Evolutionary conservation across 306 rosid species (phyloP).

Genomic region (Glycine soja): DNA sequence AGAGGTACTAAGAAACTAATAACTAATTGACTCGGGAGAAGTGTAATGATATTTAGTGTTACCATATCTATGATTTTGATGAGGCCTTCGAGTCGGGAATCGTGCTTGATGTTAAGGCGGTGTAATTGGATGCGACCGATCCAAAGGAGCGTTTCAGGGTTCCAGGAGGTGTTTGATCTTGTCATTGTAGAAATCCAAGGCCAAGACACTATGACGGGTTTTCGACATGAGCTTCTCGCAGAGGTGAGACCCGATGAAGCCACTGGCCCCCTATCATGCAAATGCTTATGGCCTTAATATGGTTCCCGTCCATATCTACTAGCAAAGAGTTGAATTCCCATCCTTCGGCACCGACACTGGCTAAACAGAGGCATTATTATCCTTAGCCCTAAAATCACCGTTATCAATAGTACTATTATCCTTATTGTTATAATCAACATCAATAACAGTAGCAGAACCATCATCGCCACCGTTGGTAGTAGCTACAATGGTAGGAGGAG

Average conservation of each 20-base stretch:
- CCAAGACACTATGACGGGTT: conserved; percentile 83
- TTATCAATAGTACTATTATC: conserved; percentile 4
- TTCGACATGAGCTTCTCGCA: conserved; percentile 84
- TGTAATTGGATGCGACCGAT: conserved; percentile 10
- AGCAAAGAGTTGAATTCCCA: conserved; percentile 56
- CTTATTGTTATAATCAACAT: not conserved
- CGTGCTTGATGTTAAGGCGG: too few species aligned
- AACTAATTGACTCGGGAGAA: too few species aligned
- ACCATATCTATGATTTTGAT: conserved; percentile 93
- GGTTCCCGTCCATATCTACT: conserved; percentile 82
- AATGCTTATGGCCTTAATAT: conserved; percentile 76
- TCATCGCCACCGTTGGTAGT: conserved; percentile 1
- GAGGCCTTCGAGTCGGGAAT: conserved; percentile 68
- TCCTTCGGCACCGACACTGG: conserved; percentile 46
- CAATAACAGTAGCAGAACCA: not conserved
- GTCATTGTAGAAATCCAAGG: conserved; percentile 84
- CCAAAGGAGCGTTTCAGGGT: conserved; percentile 75
- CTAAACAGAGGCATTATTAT: conserved; percentile 42
- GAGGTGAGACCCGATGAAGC: conserved; percentile 93
- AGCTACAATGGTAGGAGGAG: not conserved
- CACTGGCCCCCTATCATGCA: conserved; percentile 98
- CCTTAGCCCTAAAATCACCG: conserved; percentile 33
- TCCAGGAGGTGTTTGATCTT: conserved; percentile 90
- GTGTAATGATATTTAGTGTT: too few species aligned
- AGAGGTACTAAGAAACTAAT: too few species aligned